A percentile compares a stretch with the other conserved stretches of the same genome.
phyloP scores from a whole-genome alignment of 1,284 basidiomycete genomes.

The Anthracocystis setariae region DNA sequence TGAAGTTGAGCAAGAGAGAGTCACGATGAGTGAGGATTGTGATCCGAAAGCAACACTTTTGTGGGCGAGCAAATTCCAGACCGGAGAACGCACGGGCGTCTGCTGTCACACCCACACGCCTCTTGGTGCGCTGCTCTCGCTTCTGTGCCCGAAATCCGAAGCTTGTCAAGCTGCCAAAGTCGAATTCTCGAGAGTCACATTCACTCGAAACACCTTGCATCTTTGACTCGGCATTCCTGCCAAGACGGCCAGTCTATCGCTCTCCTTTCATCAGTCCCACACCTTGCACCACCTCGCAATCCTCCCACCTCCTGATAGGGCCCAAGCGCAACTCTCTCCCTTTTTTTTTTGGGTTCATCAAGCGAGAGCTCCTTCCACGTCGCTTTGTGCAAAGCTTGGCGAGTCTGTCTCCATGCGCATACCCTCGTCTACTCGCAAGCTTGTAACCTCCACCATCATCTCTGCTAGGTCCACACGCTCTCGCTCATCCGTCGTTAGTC shows the following conservation, averaged over 20 bases:
- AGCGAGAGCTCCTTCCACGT: conserved; percentile 1
- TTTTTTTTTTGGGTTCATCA: not conserved
- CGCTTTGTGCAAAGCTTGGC: not conserved
- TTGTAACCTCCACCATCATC: conserved; percentile 11
- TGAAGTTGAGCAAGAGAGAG: no score
- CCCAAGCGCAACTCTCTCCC: not conserved
- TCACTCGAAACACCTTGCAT: not conserved
- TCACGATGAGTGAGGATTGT: no score
- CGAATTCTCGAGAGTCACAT: not conserved
- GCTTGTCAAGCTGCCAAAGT: not conserved
- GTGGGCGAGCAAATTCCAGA: no score
- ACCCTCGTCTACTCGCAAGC: conserved; percentile 14
- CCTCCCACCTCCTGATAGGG: not conserved
- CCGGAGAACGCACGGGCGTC: no score
- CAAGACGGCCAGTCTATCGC: not conserved
- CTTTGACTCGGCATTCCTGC: no score
- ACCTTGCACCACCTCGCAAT: not conserved
- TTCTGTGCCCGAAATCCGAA: not conserved
- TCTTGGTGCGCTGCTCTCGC: no score
- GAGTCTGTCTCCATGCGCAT: conserved; percentile 25
- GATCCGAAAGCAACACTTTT: no score
- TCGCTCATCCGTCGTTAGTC: not conserved
- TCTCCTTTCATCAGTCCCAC: not conserved
- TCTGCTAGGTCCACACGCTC: conserved; percentile 20
- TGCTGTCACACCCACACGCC: no score